These are phyloP conservation scores for Candida oleophila DNA, from an alignment of 805 yeast species.

Conservation along the genomic window DNA sequence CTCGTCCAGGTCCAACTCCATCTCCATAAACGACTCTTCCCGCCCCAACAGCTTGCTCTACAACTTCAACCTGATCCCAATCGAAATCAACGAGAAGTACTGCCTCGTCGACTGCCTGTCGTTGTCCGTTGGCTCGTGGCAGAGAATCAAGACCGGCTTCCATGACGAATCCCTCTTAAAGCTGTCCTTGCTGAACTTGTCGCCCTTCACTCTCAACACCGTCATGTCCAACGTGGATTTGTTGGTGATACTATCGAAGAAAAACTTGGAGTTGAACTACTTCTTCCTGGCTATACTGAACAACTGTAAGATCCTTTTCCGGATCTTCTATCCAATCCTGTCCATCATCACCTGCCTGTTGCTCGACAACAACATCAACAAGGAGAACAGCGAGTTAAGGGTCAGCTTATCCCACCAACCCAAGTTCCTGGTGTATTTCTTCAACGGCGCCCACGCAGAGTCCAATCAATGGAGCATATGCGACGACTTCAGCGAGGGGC, in stretches of 20 bases:
- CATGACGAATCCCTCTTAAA: conserved; percentile 39
- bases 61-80: conserved; percentile 29
- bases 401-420: conserved; percentile 60
- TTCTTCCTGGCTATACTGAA: conserved; percentile 75
- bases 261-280: conserved; percentile 71
- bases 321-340: conserved; percentile 69
- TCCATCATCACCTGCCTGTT: conserved; percentile 61
- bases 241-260: conserved; percentile 66
- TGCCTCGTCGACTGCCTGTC: conserved; percentile 67
- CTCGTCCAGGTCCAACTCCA: conserved; percentile 7
- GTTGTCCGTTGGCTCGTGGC: conserved; percentile 79
- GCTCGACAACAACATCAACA: conserved; percentile 43
- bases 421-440: conserved; percentile 74
- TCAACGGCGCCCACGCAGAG: conserved; percentile 51
- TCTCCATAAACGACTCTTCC: neutral
- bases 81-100: conserved; percentile 62
- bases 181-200: conserved; percentile 53
- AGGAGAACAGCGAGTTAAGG: conserved; percentile 47
- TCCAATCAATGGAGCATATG: conserved; percentile 76
- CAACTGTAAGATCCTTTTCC: conserved; percentile 62
- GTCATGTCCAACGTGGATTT: conserved; percentile 71
- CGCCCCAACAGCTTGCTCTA: conserved; percentile 1
- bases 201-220: conserved; percentile 63
- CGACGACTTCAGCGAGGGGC: conserved; percentile 82
- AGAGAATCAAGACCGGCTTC: conserved; percentile 67